A percentile compares a stretch with the other conserved stretches of the same genome.
phyloP scores from a whole-genome alignment of 768 basidiomycete genomes.

The Hebeloma cylindrosporum region DNA sequence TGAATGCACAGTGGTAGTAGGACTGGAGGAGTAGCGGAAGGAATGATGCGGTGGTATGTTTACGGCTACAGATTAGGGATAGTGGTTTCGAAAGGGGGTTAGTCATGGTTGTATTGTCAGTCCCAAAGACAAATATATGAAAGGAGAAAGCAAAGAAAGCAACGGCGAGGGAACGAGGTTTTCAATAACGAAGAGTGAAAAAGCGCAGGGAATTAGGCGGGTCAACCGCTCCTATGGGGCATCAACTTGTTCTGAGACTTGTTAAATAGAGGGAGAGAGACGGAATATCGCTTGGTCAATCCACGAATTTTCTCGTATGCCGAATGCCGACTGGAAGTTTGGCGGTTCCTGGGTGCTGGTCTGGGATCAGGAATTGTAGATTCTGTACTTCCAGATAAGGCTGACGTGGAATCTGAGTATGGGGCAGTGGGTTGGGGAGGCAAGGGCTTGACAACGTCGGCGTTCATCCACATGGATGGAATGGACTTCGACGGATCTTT shows the following conservation, averaged over 20 bases:
- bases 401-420: neutral
- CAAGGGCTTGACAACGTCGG: slow-evolving; percentile 38
- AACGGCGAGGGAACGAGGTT: slow-evolving; percentile 5
- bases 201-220: slow-evolving; percentile 1
- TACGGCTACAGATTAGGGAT: no score
- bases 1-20: no score
- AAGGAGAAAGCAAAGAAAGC: neutral
- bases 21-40: no score
- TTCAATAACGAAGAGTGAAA: slow-evolving; percentile 1
- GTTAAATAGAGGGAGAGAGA: slow-evolving; percentile 43
- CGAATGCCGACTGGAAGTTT: slow-evolving; percentile 10
- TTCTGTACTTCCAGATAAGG: slow-evolving; percentile 4
- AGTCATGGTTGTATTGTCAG: no score
- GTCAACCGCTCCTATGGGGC: slow-evolving; percentile 18
- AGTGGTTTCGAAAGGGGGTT: no score
- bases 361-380: neutral
- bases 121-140: no score
- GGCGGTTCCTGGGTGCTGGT: neutral
- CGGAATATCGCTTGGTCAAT: slow-evolving; percentile 50
- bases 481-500: slow-evolving; percentile 28
- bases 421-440: slow-evolving; percentile 8
- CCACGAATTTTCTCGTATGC: slow-evolving; percentile 42
- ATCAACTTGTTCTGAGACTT: slow-evolving; percentile 12
- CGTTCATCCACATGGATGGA: slow-evolving; percentile 52
- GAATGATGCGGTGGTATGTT: no score